phyloP scores from a whole-genome alignment of 176 grass and related monocot species.

The Thinopyrum elongatum region DNA sequence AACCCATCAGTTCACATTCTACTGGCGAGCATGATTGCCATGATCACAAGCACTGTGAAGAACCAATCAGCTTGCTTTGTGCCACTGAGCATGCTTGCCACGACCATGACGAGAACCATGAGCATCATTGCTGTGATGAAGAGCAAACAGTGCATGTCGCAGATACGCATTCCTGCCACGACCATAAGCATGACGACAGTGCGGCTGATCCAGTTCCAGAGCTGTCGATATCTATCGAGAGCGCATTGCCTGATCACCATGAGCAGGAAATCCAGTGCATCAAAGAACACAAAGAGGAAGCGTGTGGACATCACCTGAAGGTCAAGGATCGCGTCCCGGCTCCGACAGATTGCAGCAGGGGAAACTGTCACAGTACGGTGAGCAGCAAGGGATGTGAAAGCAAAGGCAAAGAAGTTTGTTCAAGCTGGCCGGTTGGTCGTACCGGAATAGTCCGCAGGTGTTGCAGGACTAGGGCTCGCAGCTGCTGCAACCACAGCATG shows the following conservation, averaged over 20 bases:
- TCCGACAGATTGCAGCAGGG: background rate
- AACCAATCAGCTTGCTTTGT: background rate
- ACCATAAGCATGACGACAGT: constrained; percentile 23
- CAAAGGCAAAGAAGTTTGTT: constrained; percentile 37
- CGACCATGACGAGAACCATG: constrained; percentile 30
- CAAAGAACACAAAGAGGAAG: constrained; percentile 26
- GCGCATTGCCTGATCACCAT: background rate
- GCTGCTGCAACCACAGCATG: constrained; percentile 56
- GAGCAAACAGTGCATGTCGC: background rate
- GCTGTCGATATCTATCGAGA: constrained; percentile 27
- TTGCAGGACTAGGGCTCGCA: constrained; percentile 52
- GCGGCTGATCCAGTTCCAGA: constrained; percentile 29
- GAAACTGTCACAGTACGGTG: constrained; percentile 21
- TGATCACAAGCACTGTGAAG: constrained; percentile 26
- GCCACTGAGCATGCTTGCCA: constrained; percentile 27
- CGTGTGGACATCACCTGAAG: background rate
- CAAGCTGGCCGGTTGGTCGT: constrained; percentile 31
- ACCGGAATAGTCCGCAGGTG: constrained; percentile 37
- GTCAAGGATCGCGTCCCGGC: background rate
- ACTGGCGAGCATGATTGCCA: constrained; percentile 17
- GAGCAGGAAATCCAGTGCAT: constrained; percentile 1
- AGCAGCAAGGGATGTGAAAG: constrained; percentile 1
- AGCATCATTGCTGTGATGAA: constrained; percentile 41
- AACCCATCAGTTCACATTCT: constrained; percentile 23
- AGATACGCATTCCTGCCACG: constrained; percentile 37